Evolutionary conservation across 2,329 filamentous ascomycete species (phyloP), one percentile per base, ranked within the genome.

Genomic region (Ophiocordyceps unilateralis): DNA sequence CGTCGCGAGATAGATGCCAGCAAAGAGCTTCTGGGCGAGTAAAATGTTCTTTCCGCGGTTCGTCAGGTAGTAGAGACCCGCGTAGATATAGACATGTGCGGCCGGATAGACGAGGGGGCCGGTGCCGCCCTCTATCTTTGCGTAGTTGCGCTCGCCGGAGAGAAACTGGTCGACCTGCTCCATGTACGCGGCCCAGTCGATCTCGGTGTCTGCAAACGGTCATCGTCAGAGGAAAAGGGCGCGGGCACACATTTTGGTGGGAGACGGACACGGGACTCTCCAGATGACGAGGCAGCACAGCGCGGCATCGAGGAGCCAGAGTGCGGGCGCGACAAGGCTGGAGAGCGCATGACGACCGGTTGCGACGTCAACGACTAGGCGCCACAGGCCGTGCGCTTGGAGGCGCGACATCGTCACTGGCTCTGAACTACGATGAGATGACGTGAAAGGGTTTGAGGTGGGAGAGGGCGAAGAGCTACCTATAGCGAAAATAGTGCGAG

Each of bases 131-230:
- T 81, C 74, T 57, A 98, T 88, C 45, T 78, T 72, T 47, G 76
- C 76, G 61, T 98, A 98, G 61, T 95, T 81, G 57, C 83, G 78
- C 67, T 96, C 88, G 55, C 91, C 91, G 17, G 75, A 70, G 39
- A 88, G 65, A 55, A 82, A 91, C 52, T 88, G 78, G 36, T 73
- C 64, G 39, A 96, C 71, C 56, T 98, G 91, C 58, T 95, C 74
- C 88, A 98, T 96, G 62, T 98, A 98, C 1, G 91, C 86, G 46
- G 72, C 74, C 89, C 89, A 98, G 64, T 98, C 91, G 55, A 98
- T 98, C 62, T 98, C 91, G 38, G 91, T 98, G 59, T 98, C 91
- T 72, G 41, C 12, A 20, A 11, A n/a, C 7, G 26, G 24, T 2
- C 37, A 4, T 14, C 19, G 8, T 42, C 9, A 41, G 40, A 17